Evolutionary conservation across 2,329 filamentous ascomycete species (phyloP), one percentile per base, ranked within the genome.

Genomic region (Trichoderma brevicompactum): DNA sequence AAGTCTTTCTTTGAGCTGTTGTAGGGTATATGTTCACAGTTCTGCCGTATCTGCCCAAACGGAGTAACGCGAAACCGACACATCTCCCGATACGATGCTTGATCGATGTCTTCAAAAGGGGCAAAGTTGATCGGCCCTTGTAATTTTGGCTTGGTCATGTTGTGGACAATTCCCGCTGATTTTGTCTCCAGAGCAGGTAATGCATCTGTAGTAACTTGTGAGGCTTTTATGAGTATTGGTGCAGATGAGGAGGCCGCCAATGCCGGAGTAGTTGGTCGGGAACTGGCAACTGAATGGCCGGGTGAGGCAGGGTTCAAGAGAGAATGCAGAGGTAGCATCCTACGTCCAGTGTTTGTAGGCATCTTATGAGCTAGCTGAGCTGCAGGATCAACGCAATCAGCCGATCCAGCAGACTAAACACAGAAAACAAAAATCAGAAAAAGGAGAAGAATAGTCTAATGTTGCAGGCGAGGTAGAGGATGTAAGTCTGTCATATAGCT

Each of bases 1-100:
- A 97, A 96, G 67, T 89, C 85, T 77, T 96, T 96, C 82, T 97
- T 98, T 70, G 92, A 91, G 75, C 94, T 97, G 73, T 92, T 94
- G 78, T 98, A 98, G 0, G 94, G 94, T 66, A 97, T 96, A 72
- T 94, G 92, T 59, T 88, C 83, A 69, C 86, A 85, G 67, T 83
- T 89, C 36, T 85, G 80, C 53, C 80, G 78, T 68, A 90, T 92
- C 67, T 82, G 79, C 2, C 86, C 86, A 69, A 88, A 81, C 0
- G 92, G 90, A 63, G 82, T 84, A 61, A 97, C 81, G 15, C 85
- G 80, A 73, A 90, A 94, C 44, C 80, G 81, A 44, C 79, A 78
- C 67, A 95, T 85, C 68, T 89, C 82, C 13, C 79, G 78, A 9
- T 82, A 78, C 15, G 90, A 81, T 23, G 80, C 74, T 28, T 84